Conservation (phyloP, 371 early-diverging fungal genomes). For the Fennellomyces sp. region DNA sequence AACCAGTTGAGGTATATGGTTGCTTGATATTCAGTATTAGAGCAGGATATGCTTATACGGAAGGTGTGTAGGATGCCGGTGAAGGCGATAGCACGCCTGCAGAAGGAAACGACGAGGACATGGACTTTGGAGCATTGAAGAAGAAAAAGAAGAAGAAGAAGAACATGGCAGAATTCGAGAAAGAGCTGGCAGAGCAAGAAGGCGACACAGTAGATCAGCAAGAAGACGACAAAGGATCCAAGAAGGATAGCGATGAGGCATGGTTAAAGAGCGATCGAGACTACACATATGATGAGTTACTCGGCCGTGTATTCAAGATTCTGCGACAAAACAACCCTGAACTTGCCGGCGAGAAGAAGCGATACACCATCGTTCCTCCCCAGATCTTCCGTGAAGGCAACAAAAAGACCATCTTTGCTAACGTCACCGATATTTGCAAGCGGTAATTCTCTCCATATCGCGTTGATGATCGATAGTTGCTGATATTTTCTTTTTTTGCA, state of each 20-base stretch:
- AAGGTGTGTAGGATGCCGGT: constrained; percentile 37
- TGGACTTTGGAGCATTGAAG: constrained; percentile 83
- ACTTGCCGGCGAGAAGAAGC: constrained; percentile 88
- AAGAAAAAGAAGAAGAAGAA: constrained; percentile 96
- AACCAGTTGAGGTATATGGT: constrained; percentile 53
- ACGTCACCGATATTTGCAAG: constrained; percentile 92
- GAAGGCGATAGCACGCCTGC: constrained; percentile 53
- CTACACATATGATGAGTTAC: constrained; percentile 94
- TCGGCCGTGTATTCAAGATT: constrained; percentile 90
- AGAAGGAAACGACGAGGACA: constrained; percentile 57
- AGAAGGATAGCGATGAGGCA: constrained; percentile 18
- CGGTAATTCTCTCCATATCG: constrained; percentile 40
- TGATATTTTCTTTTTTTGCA: background rate
- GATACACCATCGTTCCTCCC: constrained; percentile 94
- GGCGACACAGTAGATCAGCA: constrained; percentile 79
- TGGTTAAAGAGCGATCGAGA: constrained; percentile 82
- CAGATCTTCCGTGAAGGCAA: constrained; percentile 92
- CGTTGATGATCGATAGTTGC: background rate
- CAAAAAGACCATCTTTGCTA: constrained; percentile 96
- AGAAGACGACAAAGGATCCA: constrained; percentile 59
- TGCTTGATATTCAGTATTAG: background rate
- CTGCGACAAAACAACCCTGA: constrained; percentile 96
- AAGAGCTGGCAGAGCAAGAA: constrained; percentile 72
- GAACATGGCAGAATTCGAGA: constrained; percentile 84
- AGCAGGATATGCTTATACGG: background rate